A percentile compares a stretch with the other conserved stretches of the same genome.
Evolutionary conservation across 2,329 filamentous ascomycete species (phyloP).

Genomic region (Colletotrichum horii): DNA sequence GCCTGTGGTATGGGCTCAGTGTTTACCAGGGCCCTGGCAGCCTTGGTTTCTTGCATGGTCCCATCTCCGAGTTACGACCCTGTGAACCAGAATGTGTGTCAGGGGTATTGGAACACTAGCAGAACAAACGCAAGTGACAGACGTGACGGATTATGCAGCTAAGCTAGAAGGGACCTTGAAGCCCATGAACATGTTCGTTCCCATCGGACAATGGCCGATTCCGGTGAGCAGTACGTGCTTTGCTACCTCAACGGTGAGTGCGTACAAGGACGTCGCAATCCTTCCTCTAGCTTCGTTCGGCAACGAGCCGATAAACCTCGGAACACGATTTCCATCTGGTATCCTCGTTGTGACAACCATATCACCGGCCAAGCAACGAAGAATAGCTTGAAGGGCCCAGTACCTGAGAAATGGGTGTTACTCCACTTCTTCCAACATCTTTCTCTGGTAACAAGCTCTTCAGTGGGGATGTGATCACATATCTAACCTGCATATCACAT

Average conservation of each 20-base stretch:
- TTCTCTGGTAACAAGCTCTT: not conserved
- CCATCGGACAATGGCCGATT: not conserved
- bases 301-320: not conserved
- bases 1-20: not conserved
- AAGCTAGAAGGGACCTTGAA: not conserved
- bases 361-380: not conserved
- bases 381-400: not conserved
- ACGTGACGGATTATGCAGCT: not conserved
- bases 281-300: not conserved
- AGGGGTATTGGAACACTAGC: not conserved
- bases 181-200: not conserved
- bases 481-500: not conserved
- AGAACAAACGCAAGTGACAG: not conserved
- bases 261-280: not conserved
- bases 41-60: not conserved
- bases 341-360: not conserved
- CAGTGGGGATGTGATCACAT: not conserved
- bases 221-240: not conserved
- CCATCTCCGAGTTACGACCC: slow-evolving; percentile 6
- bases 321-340: not conserved
- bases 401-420: not conserved
- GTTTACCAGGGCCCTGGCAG: not conserved
- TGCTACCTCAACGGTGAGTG: not conserved
- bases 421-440: not conserved
- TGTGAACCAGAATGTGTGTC: not conserved